Evolutionary conservation across 75 land plant species (phyloP).

Genomic region (Ceratopteris richardii): DNA sequence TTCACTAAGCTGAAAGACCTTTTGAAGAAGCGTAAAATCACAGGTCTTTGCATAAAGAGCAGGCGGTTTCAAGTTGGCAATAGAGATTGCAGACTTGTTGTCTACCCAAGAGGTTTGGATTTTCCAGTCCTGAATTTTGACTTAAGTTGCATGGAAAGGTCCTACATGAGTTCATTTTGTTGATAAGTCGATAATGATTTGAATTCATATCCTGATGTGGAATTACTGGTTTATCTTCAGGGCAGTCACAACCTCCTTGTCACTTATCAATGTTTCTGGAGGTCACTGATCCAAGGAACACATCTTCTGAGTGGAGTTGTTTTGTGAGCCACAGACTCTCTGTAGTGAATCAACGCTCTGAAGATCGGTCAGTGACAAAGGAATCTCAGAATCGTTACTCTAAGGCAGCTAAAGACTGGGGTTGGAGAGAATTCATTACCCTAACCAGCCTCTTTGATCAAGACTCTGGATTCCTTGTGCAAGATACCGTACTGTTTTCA

Average conservation of each 20-base stretch:
- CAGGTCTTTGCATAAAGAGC: slow-evolving; percentile 48
- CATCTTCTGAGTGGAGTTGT: slow-evolving; percentile 42
- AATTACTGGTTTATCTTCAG: slow-evolving; percentile 9
- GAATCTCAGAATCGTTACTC: slow-evolving; percentile 49
- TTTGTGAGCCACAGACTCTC: slow-evolving; percentile 47
- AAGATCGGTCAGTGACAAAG: slow-evolving; percentile 43
- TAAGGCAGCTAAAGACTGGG: slow-evolving; percentile 54
- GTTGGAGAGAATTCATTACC: slow-evolving; percentile 47
- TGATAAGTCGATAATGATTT: no score
- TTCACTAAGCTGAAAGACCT: slow-evolving; percentile 42
- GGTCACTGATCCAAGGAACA: slow-evolving; percentile 38
- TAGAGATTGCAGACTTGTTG: slow-evolving; percentile 43
- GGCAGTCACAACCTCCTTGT: slow-evolving; percentile 47
- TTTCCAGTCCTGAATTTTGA: slow-evolving; percentile 1
- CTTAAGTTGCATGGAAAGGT: slow-evolving; percentile 2
- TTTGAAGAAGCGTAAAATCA: slow-evolving; percentile 41
- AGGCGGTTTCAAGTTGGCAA: slow-evolving; percentile 44
- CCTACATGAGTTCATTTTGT: no score
- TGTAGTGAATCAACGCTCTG: slow-evolving; percentile 40
- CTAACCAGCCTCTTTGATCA: slow-evolving; percentile 44
- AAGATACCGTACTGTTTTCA: slow-evolving; percentile 38
- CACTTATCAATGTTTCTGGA: slow-evolving; percentile 49
- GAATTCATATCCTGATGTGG: not conserved
- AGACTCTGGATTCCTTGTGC: slow-evolving; percentile 45
- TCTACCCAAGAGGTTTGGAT: slow-evolving; percentile 39